Evolutionary conservation across 306 rosid genomes (phyloP).

Genomic region (Vigna angularis): DNA sequence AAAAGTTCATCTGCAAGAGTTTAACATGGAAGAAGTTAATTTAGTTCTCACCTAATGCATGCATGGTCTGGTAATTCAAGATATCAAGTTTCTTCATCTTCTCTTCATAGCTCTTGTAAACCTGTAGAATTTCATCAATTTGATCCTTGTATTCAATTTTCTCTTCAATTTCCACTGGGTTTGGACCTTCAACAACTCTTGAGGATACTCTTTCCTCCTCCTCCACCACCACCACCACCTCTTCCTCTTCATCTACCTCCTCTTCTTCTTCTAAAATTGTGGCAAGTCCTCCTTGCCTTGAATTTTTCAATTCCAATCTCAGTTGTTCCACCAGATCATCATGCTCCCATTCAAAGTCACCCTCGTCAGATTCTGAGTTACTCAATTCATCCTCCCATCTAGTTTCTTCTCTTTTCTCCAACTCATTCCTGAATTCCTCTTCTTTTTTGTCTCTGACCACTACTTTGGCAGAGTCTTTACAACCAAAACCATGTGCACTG

Average conservation of each 20-base stretch:
- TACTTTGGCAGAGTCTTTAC: conserved; percentile 5
- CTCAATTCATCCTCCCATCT: conserved; percentile 37
- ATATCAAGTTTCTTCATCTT: conserved; percentile 83
- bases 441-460: neutral
- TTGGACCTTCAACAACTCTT: conserved; percentile 45
- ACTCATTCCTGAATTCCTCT: conserved; percentile 21
- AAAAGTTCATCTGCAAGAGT: conserved; percentile 19
- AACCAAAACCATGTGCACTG: conserved; percentile 19
- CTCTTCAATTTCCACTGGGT: conserved; percentile 62
- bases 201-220: conserved; percentile 49
- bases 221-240: neutral
- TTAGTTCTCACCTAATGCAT: conserved; percentile 73
- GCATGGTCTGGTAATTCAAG: conserved; percentile 85
- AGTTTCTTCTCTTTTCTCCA: conserved; percentile 43
- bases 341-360: conserved; percentile 66
- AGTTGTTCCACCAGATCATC: conserved; percentile 78
- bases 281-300: conserved; percentile 76
- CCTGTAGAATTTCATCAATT: conserved; percentile 67
- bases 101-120: conserved; percentile 68
- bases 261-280: conserved; percentile 81
- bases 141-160: conserved; percentile 63
- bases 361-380: conserved; percentile 48
- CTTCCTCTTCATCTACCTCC: conserved; percentile 48
- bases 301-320: conserved; percentile 69
- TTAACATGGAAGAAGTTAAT: conserved; percentile 26